These are phyloP conservation scores for Rhodotorula glutinis DNA, from an alignment of 1,284 basidiomycete genomes.

Conservation along the genomic window DNA sequence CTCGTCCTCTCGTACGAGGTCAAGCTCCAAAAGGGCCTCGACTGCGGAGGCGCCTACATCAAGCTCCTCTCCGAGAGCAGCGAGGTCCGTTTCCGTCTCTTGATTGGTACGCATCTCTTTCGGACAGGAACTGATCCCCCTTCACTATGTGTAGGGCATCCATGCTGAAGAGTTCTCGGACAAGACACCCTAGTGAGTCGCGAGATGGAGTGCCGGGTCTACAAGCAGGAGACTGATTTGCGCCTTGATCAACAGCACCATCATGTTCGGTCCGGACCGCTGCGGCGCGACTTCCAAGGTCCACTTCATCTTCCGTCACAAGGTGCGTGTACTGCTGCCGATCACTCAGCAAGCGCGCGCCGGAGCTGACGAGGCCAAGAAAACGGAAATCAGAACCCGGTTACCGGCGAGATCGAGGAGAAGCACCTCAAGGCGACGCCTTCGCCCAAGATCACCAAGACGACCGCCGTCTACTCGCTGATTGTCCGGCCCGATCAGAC, in stretches of 20 bases:
- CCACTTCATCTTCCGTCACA: conserved; percentile 96
- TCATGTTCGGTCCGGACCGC: conserved; percentile 40
- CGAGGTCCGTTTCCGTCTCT: conserved; percentile 35
- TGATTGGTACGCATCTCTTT: neutral
- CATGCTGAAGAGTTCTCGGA: conserved; percentile 92
- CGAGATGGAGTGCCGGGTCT: neutral
- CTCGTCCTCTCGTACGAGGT: conserved; percentile 98
- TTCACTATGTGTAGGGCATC: conserved; percentile 62
- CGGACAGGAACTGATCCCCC: neutral
- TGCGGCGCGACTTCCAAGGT: conserved; percentile 55
- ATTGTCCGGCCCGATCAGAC: conserved; percentile 71
- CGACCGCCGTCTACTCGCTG: conserved; percentile 86
- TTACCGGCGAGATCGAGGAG: conserved; percentile 89
- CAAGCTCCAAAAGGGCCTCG: conserved; percentile 98
- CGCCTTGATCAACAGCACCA: conserved; percentile 10
- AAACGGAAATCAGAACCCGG: conserved; percentile 61
- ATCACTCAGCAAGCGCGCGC: too few relatives aligned
- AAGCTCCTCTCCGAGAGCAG: conserved; percentile 71
- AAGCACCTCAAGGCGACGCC: conserved; percentile 87
- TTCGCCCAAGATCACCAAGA: conserved; percentile 77
- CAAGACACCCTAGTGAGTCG: conserved; percentile 95
- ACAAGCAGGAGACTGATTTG: neutral
- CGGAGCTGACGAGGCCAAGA: conserved; percentile 41
- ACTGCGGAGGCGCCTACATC: conserved; percentile 98
- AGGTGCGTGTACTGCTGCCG: neutral